These are phyloP conservation scores for Trichopus zeylanicus DNA, from an alignment of 116 monocot genomes.

Conservation along the genomic window DNA sequence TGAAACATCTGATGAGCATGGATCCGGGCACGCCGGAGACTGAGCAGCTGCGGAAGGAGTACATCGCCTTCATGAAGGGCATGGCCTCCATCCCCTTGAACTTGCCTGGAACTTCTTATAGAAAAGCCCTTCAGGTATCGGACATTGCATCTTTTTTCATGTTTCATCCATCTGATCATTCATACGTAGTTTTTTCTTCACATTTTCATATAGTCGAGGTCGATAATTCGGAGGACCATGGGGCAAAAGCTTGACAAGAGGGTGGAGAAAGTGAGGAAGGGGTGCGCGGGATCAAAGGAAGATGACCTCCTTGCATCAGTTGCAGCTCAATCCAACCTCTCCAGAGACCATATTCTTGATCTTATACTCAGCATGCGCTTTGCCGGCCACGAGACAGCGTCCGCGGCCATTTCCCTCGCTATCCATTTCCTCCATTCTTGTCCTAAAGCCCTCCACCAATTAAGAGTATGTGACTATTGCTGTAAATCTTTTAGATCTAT, in stretches of 20 bases:
- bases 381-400: constrained; percentile 59
- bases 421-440: constrained; percentile 41
- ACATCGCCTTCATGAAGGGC: constrained; percentile 40
- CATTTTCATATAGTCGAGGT: constrained; percentile 29
- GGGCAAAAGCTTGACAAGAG: constrained; percentile 36
- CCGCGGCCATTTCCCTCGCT: constrained; percentile 38
- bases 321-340: constrained; percentile 12
- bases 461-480: not conserved
- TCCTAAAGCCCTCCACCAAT: constrained; percentile 26
- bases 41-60: constrained; percentile 32
- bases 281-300: constrained; percentile 8
- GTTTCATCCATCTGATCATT: too few species aligned
- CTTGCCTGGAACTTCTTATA: constrained; percentile 29
- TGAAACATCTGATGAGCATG: constrained; percentile 48
- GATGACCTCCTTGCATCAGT: constrained; percentile 41
- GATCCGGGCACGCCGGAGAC: constrained; percentile 26
- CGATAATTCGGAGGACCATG: constrained; percentile 26
- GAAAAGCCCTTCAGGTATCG: constrained; percentile 35
- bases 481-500: too few species aligned
- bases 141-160: not conserved
- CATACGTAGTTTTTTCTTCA: too few species aligned
- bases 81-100: constrained; percentile 49
- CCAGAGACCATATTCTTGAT: constrained; percentile 53
- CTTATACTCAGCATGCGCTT: constrained; percentile 57
- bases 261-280: constrained; percentile 9